Conservation (phyloP, 2,329 filamentous ascomycete genomes). For the Hymenoscyphus linearis region DNA sequence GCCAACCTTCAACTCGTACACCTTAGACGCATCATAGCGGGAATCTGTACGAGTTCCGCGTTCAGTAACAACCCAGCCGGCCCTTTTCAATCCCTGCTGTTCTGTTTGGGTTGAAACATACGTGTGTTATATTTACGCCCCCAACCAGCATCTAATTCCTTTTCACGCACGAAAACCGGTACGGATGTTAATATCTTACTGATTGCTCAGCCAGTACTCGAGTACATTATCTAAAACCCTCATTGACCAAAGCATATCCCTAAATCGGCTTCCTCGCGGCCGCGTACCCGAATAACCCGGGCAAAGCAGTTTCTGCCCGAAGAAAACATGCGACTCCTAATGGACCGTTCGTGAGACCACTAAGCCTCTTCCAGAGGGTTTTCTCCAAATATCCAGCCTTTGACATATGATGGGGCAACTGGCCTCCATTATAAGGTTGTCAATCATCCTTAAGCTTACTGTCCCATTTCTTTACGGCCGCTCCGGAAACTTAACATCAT, state of each 20-base stretch:
- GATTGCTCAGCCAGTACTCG: neutral
- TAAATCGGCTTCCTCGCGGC: neutral
- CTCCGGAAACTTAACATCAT: neutral
- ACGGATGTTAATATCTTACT: too few species aligned
- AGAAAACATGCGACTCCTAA: neutral
- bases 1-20: too few species aligned
- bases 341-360: neutral
- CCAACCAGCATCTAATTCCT: neutral
- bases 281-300: neutral
- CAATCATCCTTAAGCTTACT: neutral
- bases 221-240: neutral
- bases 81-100: neutral
- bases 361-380: neutral
- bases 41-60: neutral
- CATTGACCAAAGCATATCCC: neutral
- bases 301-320: neutral
- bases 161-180: too few species aligned
- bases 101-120: neutral
- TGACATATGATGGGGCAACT: neutral
- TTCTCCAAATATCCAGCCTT: neutral
- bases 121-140: neutral
- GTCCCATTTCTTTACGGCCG: neutral
- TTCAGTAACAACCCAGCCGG: neutral
- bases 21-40: too few species aligned
- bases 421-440: neutral